A percentile compares a stretch with the other conserved stretches of the same genome.
phyloP scores from a whole-genome alignment of 768 basidiomycete species.

The Tricholoma terreum region DNA sequence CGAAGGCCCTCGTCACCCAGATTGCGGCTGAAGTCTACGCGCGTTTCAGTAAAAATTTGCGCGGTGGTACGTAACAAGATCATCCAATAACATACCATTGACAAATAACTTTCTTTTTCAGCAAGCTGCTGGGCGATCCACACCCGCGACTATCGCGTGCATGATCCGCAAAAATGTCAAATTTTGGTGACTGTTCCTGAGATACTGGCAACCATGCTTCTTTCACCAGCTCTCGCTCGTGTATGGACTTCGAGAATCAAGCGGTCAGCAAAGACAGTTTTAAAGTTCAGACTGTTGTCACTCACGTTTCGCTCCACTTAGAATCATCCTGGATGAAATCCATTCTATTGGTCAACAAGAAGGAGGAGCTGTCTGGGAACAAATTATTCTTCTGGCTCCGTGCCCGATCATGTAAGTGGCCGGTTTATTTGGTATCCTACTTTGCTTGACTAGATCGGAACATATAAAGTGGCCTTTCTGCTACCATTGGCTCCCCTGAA shows the following conservation, averaged over 20 bases:
- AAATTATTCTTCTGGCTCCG: conserved; percentile 66
- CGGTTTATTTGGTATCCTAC: not conserved
- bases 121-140: conserved; percentile 64
- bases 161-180: conserved; percentile 65
- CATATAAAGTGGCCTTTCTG: conserved; percentile 62
- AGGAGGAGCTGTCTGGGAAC: conserved; percentile 71
- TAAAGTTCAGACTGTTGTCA: not conserved
- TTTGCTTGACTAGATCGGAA: not conserved
- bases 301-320: conserved; percentile 23
- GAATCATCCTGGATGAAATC: conserved; percentile 68
- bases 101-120: conserved; percentile 19
- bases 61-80: conserved; percentile 35
- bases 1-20: conserved; percentile 71
- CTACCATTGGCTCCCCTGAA: conserved; percentile 65
- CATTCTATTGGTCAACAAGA: conserved; percentile 71
- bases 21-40: conserved; percentile 75
- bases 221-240: conserved; percentile 61
- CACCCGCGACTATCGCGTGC: conserved; percentile 59
- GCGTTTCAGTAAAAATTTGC: conserved; percentile 52
- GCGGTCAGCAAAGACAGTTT: conserved; percentile 35
- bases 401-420: conserved; percentile 67
- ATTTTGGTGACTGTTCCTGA: conserved; percentile 76
- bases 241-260: conserved; percentile 63
- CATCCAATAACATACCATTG: not conserved
- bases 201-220: conserved; percentile 63